Conservation (phyloP, 345 rosid species). For the Geranium rotundifolium region DNA sequence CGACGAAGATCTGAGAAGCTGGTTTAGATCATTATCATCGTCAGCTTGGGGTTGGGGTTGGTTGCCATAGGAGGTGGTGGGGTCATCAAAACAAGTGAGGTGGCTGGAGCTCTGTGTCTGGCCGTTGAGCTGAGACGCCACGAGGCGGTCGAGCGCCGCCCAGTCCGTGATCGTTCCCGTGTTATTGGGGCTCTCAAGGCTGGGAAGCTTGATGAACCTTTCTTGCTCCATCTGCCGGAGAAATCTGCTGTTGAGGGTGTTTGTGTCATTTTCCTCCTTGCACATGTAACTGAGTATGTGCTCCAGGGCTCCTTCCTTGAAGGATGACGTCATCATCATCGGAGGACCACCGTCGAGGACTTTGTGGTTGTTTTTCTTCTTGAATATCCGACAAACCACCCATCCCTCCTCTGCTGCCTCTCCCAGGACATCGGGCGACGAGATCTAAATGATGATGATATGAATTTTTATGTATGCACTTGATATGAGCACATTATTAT, state of each 20-base stretch:
- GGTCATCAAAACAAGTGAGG: constrained; percentile 27
- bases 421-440: constrained; percentile 14
- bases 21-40: constrained; percentile 9
- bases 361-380: constrained; percentile 88
- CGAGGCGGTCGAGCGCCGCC: constrained; percentile 74
- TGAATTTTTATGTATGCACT: not conserved
- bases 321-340: constrained; percentile 10
- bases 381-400: constrained; percentile 93
- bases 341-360: constrained; percentile 25
- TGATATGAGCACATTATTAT: too few species aligned
- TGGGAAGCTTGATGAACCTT: constrained; percentile 60
- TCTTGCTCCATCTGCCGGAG: constrained; percentile 15
- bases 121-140: constrained; percentile 92
- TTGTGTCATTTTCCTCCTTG: constrained; percentile 37
- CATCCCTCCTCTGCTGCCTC: constrained; percentile 81
- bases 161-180: constrained; percentile 41
- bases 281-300: constrained; percentile 64
- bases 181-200: constrained; percentile 46
- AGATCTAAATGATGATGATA: not conserved
- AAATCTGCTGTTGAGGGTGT: constrained; percentile 1
- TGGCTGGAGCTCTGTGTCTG: constrained; percentile 29
- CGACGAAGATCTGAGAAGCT: not conserved
- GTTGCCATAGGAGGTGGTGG: constrained; percentile 26
- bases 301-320: constrained; percentile 40
- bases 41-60: constrained; percentile 6